Evolutionary conservation across 345 rosid species (phyloP), one percentile per base, ranked within the genome.

Genomic region (Triadica sebifera): DNA sequence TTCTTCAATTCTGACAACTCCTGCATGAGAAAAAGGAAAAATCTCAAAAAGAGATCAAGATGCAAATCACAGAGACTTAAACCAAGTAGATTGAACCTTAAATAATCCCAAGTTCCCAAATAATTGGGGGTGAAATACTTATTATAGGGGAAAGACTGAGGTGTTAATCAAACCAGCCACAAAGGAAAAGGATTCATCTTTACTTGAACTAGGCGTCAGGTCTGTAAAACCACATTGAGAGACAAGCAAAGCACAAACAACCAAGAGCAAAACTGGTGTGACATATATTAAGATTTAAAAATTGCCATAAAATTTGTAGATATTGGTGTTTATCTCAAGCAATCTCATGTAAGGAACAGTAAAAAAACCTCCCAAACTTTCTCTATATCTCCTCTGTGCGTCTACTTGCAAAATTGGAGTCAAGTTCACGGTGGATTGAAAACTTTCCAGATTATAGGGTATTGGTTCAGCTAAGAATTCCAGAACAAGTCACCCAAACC

Each of bases 1-100:
- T 87, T 81, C 85, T 89, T 93, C 72, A 89, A 76, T 12, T 88
- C 94, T 9, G 94, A 82, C 61, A 90, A 82, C 75, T 93, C 98
- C 98, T 93, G 82, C 77, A 79, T 57, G 5, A 74, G 64, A 46
- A 74, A 55, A 63, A 55, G 53, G 37, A 50, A 15, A 7, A 24
- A 65, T 13, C 15, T 29, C 52, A 11, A 52, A 25, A 2, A 9
- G 12, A 0, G n/a, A 57, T 25, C 65, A 43, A 59, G 34, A 39
- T 8, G 61, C 12, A 57, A 24, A n/a, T 57, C 25, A 57, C 10
- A 57, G 12, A 57, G 61, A 57, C 34, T 57, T 9, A 11, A 57
- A 17, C 12, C 61, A 57, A 51, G 1, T 50, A n/a, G 13, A 51
- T 9, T 55, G 16, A 29, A 3, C n/a, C 24, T 24, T 57, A 8